Evolutionary conservation across 805 yeast species (phyloP), one percentile per base, ranked within the genome.

Genomic region (Crinitomyces ghanaensis): DNA sequence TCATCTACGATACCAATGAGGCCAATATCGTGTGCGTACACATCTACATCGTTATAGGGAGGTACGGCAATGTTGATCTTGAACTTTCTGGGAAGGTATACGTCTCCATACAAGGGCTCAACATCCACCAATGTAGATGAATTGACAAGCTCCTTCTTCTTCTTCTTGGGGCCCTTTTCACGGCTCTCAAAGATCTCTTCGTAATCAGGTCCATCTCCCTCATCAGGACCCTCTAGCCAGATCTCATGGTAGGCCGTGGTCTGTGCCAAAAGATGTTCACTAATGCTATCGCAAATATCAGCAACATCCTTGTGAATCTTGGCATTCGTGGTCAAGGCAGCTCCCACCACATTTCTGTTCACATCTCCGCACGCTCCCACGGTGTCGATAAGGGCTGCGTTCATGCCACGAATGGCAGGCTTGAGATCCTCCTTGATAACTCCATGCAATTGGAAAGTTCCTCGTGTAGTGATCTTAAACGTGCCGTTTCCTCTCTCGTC

Each of bases 361-460:
- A 88, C 97, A 64, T 88, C 97, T 66, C 97, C 97, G 68, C 96
- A 88, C 1, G 97, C 97, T 39, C 94, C 97, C 39, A 88, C 70
- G 6, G 96, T 86, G 54, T 91, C 97, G 78, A 88, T 70, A 48
- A 88, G 68, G 5, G 77, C 79, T 12, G 93, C 65, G 56, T 88
- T 88, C 77, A 88, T 85, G 24, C 88, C 95, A 63, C 93, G 77
- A 45, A 88, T 84, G 1, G 94, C 77, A 6, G 91, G 82, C 58
- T 83, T 85, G 58, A 88, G 66, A 51, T 88, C 71, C 57, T 77
- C 84, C 62, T 88, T 88, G 38, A 88, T 81, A 39, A 88, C 73
- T 58, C 97, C 97, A 53, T 88, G 97, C 39, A 88, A 66, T 65
- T 88, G 97, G 74, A 79, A 85, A 6, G 97, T 88, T 18, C 95